Evolutionary conservation across 306 rosid species (phyloP), one percentile per base, ranked within the genome.

Genomic region (Echinosophora koreensis): DNA sequence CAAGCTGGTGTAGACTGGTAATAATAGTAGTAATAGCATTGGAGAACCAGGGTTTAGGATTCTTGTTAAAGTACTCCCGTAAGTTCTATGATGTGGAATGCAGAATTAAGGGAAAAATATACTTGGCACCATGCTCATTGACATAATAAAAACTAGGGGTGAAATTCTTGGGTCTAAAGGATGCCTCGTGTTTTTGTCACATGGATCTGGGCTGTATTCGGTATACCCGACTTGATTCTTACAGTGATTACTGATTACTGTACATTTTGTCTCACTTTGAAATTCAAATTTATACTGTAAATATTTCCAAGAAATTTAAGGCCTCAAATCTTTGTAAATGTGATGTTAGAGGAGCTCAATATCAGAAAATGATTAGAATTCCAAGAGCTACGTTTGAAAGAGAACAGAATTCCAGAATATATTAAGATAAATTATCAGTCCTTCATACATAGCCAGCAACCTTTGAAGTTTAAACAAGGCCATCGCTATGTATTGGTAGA

Each of bases 381-480:
- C 13, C 68, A 37, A 62, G 27, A n/a, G 68, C 46, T 34, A 35
- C 8, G 67, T 61, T 55, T 38, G 12, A 38, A 51, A 5, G 50
- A 15, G 32, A 30, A 2, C 13, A 27, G 1, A 27, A 47, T 47
- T 67, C 56, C 17, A 46, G 39, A 68, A 12, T 11, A 67, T 6
- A 14, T 13, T 18, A 38, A 14, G 67, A 32, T n/a, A n/a, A 60
- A 30, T 6, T 1, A 13, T 32, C 42, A 32, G 39, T 59, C 14
- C 50, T 44, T 42, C 14, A 44, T 44, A 11, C n/a, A 4, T 13
- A 50, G 56, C n/a, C 16, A 22, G 2, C 8, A 50, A n/a, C 57
- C 57, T 51, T n/a, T n/a, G n/a, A n/a, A n/a, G n/a, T n/a, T n/a
- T 15, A 51, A 51, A 51, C 80, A 61, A 54, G 37, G 35, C 50